Evolutionary conservation across 2,329 filamentous ascomycete species (phyloP), one percentile per base, ranked within the genome.

Genomic region (Lachnellula subtilissima): DNA sequence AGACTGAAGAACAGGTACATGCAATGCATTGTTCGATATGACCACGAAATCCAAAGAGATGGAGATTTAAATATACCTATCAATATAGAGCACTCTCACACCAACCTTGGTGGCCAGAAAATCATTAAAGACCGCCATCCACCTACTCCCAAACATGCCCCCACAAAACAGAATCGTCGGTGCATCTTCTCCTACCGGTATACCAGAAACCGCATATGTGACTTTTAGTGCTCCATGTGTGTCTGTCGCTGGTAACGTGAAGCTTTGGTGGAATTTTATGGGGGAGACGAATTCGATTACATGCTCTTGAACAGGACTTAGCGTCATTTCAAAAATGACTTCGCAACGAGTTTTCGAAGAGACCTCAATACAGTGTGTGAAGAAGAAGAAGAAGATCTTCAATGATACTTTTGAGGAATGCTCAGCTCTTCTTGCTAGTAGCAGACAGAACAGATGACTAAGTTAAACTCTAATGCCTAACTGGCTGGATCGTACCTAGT

Each of bases 91-190:
- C 6, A 74, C 53, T 42, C 73, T 65, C 4, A 76, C 70, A 5
- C 71, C 70, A 17, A 64, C 35, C 59, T 66, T 59, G 36, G 55
- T 6, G 53, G 70, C 59, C 9, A 74, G 37, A 46, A 65, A 61
- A 55, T 76, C 64, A 40, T 69, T 60, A 3, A 53, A 40, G 5
- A 69, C 36, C 15, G 61, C 61, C 4, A 65, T 17, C 57, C 66
- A 75, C 55, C 74, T 60, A 5, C 59, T 65, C 1, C 68, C 70
- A 57, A 73, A 72, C 73, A 76, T 74, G 2, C 71, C 72, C 8
- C 64, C 67, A 50, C 70, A 68, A 57, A 72, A 74, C 9, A 76
- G 59, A 23, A 75, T 63, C 3, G 66, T 69, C 2, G 65, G 65
- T 11, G 60, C 64, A 55, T 64, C 59, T n/a, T 59, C 59, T 9